Conservation (phyloP, 2,329 filamentous ascomycete species). For the Ophiostoma ulmi region DNA sequence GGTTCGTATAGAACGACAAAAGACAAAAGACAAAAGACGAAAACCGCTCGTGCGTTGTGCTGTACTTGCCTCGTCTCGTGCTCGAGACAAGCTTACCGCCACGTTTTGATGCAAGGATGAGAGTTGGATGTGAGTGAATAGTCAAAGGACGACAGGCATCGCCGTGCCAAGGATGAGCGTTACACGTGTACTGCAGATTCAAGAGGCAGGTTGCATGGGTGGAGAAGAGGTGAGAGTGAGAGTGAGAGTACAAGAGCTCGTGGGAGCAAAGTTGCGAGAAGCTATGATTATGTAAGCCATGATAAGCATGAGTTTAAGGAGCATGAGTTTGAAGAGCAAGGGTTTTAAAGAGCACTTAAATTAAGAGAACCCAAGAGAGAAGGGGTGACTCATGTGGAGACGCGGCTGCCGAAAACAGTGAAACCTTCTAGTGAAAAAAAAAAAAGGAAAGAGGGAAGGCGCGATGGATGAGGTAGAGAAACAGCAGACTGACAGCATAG, state of each 20-base stretch:
- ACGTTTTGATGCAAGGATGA: constrained; percentile 3
- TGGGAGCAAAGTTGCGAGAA: neutral
- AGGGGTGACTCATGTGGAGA: neutral
- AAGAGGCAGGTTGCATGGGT: constrained; percentile 21
- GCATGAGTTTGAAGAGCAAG: neutral
- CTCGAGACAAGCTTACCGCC: constrained; percentile 1
- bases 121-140: neutral
- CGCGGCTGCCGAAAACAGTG: neutral
- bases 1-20: too few species aligned
- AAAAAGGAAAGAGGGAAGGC: neutral
- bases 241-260: neutral
- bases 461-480: neutral
- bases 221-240: neutral
- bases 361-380: neutral
- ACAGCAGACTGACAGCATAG: neutral
- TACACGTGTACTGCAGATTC: constrained; percentile 21
- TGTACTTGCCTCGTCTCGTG: neutral
- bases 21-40: neutral
- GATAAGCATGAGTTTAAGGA: neutral
- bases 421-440: neutral
- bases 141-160: neutral
- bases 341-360: neutral
- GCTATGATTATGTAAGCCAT: neutral
- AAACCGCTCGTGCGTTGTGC: neutral
- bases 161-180: constrained; percentile 7